Evolutionary conservation across 2,329 filamentous ascomycete species (phyloP).

Genomic region (Fusarium incarnatum): DNA sequence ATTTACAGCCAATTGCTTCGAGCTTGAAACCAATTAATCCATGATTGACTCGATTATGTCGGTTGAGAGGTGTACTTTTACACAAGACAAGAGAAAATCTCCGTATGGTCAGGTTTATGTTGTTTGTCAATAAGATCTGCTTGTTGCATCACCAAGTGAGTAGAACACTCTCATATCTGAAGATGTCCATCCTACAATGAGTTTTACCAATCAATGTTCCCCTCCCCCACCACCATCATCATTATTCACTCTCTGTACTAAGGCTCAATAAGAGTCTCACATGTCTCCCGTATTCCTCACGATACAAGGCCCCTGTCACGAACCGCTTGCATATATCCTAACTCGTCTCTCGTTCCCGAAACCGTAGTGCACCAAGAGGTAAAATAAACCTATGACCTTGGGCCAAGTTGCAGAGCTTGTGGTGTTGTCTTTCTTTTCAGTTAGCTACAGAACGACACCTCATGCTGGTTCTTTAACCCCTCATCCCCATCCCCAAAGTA

Average conservation of each 20-base stretch:
- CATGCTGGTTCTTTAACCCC: conserved; percentile 34
- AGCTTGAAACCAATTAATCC: conserved; percentile 6
- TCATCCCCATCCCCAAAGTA: conserved; percentile 26
- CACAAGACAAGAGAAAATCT: background rate
- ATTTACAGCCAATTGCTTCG: conserved; percentile 26
- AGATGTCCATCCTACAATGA: background rate
- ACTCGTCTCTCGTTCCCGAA: conserved; percentile 14
- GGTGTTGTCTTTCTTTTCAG: conserved; percentile 12
- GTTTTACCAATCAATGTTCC: conserved; percentile 8
- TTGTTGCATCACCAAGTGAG: background rate
- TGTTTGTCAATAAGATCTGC: conserved; percentile 2
- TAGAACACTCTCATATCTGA: background rate
- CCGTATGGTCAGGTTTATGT: background rate
- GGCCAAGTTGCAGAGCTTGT: conserved; percentile 29
- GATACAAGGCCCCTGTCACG: conserved; percentile 20
- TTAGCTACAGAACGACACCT: background rate
- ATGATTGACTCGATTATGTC: background rate
- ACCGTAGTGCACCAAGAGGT: conserved; percentile 16
- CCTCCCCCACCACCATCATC: conserved; percentile 5
- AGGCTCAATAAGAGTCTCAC: conserved; percentile 17
- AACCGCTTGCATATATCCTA: conserved; percentile 23
- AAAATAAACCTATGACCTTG: conserved; percentile 29
- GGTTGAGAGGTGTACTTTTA: background rate
- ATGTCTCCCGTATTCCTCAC: conserved; percentile 29
- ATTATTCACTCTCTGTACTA: conserved; percentile 1